Base-by-base conservation (phyloP, 1,284 basidiomycete genomes). In the Ceratobasidium sp. region DNA sequence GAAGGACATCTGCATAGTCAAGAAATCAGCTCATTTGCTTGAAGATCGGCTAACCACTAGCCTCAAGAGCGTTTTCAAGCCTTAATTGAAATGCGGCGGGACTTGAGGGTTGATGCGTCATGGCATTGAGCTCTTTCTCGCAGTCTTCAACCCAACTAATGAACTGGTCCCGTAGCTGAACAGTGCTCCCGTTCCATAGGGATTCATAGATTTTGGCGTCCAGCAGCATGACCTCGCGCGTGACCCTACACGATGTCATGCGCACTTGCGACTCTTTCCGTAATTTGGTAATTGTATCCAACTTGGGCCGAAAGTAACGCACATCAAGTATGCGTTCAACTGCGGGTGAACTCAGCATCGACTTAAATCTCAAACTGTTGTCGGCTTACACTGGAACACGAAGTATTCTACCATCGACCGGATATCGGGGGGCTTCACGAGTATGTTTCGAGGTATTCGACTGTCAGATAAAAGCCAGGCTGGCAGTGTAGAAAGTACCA, bases 171-270 rank as follows among this genome's bases (percentile, higher is more conserved):
- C 27, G 20, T 22, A n/a, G 34, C n/a, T 31, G 45, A 10, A 47
- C 3, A 17, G 45, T 27, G 17, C 5, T 31, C 31, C 58, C 58
- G n/a, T 45, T 27, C 15, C 47, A 31, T 29, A 35, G 20, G n/a
- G 58, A 62, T 15, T 62, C 58, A 22, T 32, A 35, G 20, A 62
- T 29, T 27, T 42, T 62, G 31, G 45, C 15, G 31, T 31, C 31
- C 31, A 62, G 12, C n/a, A 62, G 50, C 43, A 62, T 34, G 17
- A 43, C n/a, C 43, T 45, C 47, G 12, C 58, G 58, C 10, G 58
- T 50, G 13, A 43, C 20, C 12, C 40, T 20, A 4, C 29, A 62
- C 8, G 45, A 6, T 10, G 10, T 47, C 7, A 47, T 8, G 22
- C 45, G 45, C 7, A 20, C 6, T 12, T 7, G 20, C 10, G 22